A percentile compares a stretch with the other conserved stretches of the same genome.
Evolutionary conservation across 2,329 filamentous ascomycete genomes (phyloP).

Genomic region (Penicillium sp.): DNA sequence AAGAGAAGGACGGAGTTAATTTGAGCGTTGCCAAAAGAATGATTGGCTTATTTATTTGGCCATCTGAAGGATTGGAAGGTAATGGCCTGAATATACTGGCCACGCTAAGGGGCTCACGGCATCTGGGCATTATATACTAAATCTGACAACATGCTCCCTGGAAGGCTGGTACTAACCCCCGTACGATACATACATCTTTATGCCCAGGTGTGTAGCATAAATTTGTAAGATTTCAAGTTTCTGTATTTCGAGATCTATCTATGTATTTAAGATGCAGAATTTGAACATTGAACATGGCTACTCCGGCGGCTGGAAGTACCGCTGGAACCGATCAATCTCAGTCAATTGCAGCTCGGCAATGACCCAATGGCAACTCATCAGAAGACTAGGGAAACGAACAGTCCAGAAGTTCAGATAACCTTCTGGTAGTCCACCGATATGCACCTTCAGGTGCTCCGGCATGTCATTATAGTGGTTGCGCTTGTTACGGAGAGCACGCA

Average conservation of each 20-base stretch:
- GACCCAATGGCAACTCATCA: constrained; percentile 77
- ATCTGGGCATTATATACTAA: too few relatives aligned
- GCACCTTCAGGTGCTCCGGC: constrained; percentile 71
- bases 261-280: neutral
- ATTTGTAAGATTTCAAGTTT: too few relatives aligned
- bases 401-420: constrained; percentile 87
- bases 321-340: constrained; percentile 41
- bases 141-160: too few relatives aligned
- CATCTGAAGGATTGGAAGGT: too few relatives aligned
- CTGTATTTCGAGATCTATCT: neutral
- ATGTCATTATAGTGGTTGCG: constrained; percentile 98
- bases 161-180: too few relatives aligned
- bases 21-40: too few relatives aligned
- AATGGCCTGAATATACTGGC: too few relatives aligned
- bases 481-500: constrained; percentile 91
- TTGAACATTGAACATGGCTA: constrained; percentile 12
- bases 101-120: too few relatives aligned
- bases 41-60: too few relatives aligned
- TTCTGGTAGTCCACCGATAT: constrained; percentile 72
- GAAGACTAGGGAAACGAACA: constrained; percentile 70
- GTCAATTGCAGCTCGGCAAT: constrained; percentile 64
- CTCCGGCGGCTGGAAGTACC: constrained; percentile 41
- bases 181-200: too few relatives aligned
- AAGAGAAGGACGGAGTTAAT: too few relatives aligned
- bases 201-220: too few relatives aligned